Percentiles rank a stretch among this genome's conserved stretches.
Conservation (phyloP, 1,139 yeast genomes). For the Geotrichum carabidarum region DNA sequence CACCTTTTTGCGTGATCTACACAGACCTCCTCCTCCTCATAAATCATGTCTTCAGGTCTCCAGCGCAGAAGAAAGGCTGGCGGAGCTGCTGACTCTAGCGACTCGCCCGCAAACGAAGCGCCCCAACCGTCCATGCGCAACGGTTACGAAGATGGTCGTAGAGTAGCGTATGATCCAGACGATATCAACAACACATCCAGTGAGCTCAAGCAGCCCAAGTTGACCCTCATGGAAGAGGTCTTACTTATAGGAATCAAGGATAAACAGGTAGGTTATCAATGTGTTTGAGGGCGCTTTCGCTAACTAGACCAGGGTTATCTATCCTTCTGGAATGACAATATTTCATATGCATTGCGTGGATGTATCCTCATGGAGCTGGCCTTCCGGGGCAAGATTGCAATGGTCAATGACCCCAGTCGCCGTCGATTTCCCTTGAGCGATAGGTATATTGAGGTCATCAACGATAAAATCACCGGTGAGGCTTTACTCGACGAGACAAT, state of each 20-base stretch:
- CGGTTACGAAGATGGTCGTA: conserved; percentile 42
- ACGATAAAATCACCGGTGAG: conserved; percentile 87
- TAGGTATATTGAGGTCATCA: conserved; percentile 79
- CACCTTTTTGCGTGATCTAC: no score
- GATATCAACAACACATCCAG: conserved; percentile 53
- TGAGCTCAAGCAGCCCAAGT: conserved; percentile 54
- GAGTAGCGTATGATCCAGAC: conserved; percentile 81
- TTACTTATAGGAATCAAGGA: conserved; percentile 88
- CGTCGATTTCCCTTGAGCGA: conserved; percentile 84
- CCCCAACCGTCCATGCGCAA: conserved; percentile 8
- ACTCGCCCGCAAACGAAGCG: background rate
- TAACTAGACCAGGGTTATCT: conserved; percentile 55
- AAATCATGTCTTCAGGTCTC: conserved; percentile 37
- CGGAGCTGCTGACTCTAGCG: conserved; percentile 11
- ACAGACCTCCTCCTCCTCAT: no score
- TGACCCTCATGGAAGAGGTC: conserved; percentile 95
- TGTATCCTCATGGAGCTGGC: conserved; percentile 90
- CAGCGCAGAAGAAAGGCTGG: conserved; percentile 48
- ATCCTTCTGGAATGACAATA: conserved; percentile 97
- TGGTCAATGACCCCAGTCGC: conserved; percentile 91
- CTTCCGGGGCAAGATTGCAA: conserved; percentile 77
- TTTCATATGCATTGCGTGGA: conserved; percentile 92
- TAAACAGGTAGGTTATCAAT: conserved; percentile 47
- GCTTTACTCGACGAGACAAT: conserved; percentile 89
- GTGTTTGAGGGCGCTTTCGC: background rate